Percentiles rank a stretch among this genome's conserved stretches.
Conservation (phyloP, 108 stramenopile genomes). For the Discostella stelligeroides region DNA sequence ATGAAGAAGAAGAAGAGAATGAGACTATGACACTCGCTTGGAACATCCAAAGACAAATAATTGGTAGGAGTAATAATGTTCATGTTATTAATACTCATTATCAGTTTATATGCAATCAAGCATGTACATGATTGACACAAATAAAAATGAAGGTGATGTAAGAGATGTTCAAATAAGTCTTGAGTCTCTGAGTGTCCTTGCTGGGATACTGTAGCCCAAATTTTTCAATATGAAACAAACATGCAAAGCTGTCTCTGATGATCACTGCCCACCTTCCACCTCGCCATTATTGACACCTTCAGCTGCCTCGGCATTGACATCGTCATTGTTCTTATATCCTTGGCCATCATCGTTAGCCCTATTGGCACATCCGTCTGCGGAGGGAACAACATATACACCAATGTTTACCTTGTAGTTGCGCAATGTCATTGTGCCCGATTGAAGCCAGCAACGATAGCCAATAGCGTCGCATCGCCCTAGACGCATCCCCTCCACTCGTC, state of each 20-base stretch:
- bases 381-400: constrained; percentile 36
- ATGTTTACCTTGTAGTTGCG: constrained; percentile 30
- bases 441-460: constrained; percentile 37
- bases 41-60: no score
- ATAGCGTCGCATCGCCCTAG: constrained; percentile 46
- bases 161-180: no score
- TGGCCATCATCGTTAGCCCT: constrained; percentile 10
- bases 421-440: constrained; percentile 37
- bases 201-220: no score
- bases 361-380: constrained; percentile 35
- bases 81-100: no score
- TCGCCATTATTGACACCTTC: no score
- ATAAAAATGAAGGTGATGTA: no score
- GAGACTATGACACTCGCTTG: no score
- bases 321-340: constrained; percentile 19
- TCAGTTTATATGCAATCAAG: no score
- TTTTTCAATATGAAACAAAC: no score
- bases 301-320: constrained; percentile 12
- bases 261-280: constrained; percentile 24
- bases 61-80: no score
- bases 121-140: no score
- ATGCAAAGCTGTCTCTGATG: background rate
- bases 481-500: constrained; percentile 33
- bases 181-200: no score
- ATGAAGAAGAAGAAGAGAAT: background rate